Conservation (phyloP, 371 early-diverging fungal genomes). For the Lichtheimia ramosa region DNA sequence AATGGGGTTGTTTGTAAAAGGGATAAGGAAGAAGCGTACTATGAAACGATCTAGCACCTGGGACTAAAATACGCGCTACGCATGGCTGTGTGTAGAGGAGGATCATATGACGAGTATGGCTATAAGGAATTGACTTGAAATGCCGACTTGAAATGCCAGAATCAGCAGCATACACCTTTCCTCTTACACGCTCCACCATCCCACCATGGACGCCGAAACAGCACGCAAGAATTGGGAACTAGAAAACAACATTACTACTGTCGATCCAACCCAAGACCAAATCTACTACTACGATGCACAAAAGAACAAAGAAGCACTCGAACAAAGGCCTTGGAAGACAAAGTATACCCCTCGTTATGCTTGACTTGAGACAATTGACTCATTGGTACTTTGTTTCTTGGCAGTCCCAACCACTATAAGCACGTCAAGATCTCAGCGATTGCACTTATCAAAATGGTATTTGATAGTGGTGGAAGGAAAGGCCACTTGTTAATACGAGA, state of each 20-base stretch:
- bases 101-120: neutral
- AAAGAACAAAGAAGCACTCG: conserved; percentile 61
- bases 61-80: neutral
- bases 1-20: neutral
- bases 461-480: neutral
- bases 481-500: too few species aligned
- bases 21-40: neutral
- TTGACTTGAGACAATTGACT: neutral
- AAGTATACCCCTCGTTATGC: conserved; percentile 54
- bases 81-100: neutral
- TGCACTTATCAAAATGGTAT: conserved; percentile 96
- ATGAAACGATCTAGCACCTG: neutral
- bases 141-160: too few species aligned
- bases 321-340: conserved; percentile 78
- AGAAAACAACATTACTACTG: conserved; percentile 76
- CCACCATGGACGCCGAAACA: conserved; percentile 25
- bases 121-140: too few species aligned
- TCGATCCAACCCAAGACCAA: conserved; percentile 71
- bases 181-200: neutral
- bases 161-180: neutral
- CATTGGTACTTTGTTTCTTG: neutral
- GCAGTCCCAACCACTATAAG: conserved; percentile 86
- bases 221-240: conserved; percentile 83
- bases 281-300: conserved; percentile 79
- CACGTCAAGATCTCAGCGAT: conserved; percentile 92